A percentile compares a stretch with the other conserved stretches of the same genome.
Evolutionary conservation across 768 basidiomycete genomes (phyloP).

Genomic region (Tylopilus sp.): DNA sequence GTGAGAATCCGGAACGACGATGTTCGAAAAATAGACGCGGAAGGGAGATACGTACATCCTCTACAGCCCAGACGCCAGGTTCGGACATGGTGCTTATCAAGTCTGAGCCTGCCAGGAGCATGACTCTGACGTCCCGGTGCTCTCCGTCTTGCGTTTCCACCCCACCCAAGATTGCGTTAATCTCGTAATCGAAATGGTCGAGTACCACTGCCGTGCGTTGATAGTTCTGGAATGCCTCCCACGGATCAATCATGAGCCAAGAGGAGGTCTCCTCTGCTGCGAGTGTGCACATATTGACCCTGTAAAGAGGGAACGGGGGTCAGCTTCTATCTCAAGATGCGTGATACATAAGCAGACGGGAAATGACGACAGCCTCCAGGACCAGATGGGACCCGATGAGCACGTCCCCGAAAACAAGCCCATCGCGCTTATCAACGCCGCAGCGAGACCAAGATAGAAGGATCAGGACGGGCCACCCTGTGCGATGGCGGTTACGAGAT

Average conservation of each 20-base stretch:
- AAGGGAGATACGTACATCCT: slow-evolving; percentile 65
- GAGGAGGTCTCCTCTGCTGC: slow-evolving; percentile 87
- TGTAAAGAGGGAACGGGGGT: slow-evolving; percentile 32
- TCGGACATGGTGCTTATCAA: slow-evolving; percentile 97
- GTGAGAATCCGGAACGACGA: slow-evolving; percentile 13
- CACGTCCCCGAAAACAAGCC: slow-evolving; percentile 10
- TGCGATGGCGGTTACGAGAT: slow-evolving; percentile 8
- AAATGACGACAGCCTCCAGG: slow-evolving; percentile 5
- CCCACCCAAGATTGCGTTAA: slow-evolving; percentile 84
- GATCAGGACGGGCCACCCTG: slow-evolving; percentile 10
- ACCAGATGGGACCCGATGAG: slow-evolving; percentile 6
- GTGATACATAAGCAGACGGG: background rate
- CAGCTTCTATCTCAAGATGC: slow-evolving; percentile 15
- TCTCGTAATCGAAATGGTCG: slow-evolving; percentile 94
- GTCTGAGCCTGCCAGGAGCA: slow-evolving; percentile 97
- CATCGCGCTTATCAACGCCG: slow-evolving; percentile 11
- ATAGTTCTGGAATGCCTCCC: slow-evolving; percentile 95
- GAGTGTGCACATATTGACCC: slow-evolving; percentile 83
- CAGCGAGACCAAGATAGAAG: slow-evolving; percentile 10
- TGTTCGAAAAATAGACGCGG: background rate
- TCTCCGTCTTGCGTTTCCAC: slow-evolving; percentile 71
- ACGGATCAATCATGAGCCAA: slow-evolving; percentile 97
- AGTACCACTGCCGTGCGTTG: slow-evolving; percentile 95
- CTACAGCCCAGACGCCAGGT: slow-evolving; percentile 95
- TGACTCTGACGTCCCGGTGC: slow-evolving; percentile 72